Conservation (phyloP, 1,284 basidiomycete species). For the Boletellus deceptivus region DNA sequence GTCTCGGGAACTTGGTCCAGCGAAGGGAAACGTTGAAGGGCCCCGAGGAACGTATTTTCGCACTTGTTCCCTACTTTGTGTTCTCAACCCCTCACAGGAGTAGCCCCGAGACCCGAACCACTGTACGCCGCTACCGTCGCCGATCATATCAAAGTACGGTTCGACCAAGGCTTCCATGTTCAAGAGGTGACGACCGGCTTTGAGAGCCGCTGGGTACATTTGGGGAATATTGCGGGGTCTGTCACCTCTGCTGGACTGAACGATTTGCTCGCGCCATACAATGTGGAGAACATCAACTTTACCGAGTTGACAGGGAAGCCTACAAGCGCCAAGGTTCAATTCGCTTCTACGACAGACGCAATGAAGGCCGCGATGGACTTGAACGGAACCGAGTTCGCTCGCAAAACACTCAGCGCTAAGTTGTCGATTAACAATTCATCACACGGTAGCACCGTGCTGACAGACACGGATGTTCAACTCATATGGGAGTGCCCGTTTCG, state of each 20-base stretch:
- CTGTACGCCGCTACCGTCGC: constrained; percentile 23
- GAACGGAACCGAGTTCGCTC: constrained; percentile 43
- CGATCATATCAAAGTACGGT: constrained; percentile 35
- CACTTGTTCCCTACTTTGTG: too few relatives aligned
- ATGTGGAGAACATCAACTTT: constrained; percentile 40
- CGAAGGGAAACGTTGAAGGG: not conserved
- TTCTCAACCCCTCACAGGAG: too few relatives aligned
- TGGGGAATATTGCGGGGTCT: constrained; percentile 32
- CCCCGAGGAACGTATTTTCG: too few relatives aligned
- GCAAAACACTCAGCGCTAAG: constrained; percentile 35
- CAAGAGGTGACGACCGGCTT: constrained; percentile 40
- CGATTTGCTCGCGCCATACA: constrained; percentile 34
- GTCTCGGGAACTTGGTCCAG: not conserved
- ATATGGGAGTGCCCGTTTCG: constrained; percentile 52
- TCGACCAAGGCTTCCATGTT: constrained; percentile 41
- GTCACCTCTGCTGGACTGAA: constrained; percentile 13
- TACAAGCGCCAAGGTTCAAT: constrained; percentile 43
- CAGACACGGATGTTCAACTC: constrained; percentile 42
- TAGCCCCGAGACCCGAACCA: constrained; percentile 14
- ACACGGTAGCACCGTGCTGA: constrained; percentile 16
- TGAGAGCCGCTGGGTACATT: constrained; percentile 42
- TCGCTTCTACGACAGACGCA: constrained; percentile 46
- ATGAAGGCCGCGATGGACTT: constrained; percentile 47
- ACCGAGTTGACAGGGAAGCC: constrained; percentile 24
- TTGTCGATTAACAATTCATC: constrained; percentile 31